Conservation (phyloP, 2,329 filamentous ascomycete genomes). For the Alternaria burnsii region DNA sequence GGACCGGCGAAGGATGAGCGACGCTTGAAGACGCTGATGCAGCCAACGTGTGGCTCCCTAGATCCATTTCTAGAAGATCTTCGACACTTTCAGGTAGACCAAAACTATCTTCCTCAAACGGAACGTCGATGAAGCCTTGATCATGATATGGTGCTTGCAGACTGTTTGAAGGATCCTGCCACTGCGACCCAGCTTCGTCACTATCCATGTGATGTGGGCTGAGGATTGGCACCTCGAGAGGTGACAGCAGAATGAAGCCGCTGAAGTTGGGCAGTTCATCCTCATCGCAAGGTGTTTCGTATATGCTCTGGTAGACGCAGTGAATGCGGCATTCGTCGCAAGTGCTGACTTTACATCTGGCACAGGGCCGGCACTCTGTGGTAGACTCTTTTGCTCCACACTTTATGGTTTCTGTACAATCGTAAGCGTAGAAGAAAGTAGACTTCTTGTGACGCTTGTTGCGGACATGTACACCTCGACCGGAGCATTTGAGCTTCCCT, state of each 20-base stretch:
- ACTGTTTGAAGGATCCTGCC: constrained; percentile 20
- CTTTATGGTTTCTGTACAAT: constrained; percentile 33
- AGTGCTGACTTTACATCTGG: constrained; percentile 38
- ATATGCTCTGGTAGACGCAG: constrained; percentile 45
- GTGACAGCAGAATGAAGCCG: constrained; percentile 40
- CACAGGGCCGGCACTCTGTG: constrained; percentile 36
- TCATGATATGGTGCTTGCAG: constrained; percentile 37
- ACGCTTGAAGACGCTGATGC: constrained; percentile 30
- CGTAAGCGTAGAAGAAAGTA: constrained; percentile 29
- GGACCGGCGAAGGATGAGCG: constrained; percentile 36
- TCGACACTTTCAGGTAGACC: constrained; percentile 36
- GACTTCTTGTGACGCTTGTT: constrained; percentile 34
- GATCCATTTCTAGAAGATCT: constrained; percentile 36
- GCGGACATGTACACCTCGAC: constrained; percentile 37
- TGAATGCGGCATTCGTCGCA: constrained; percentile 49
- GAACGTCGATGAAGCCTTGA: constrained; percentile 42
- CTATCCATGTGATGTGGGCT: constrained; percentile 36
- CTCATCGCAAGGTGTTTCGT: constrained; percentile 31
- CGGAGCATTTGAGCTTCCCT: constrained; percentile 38
- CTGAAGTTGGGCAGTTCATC: constrained; percentile 44
- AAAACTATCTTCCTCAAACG: constrained; percentile 28
- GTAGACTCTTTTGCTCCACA: constrained; percentile 26
- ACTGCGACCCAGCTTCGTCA: constrained; percentile 4
- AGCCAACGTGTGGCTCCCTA: constrained; percentile 29
- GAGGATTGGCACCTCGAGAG: constrained; percentile 39